Base-by-base conservation (phyloP, 352 stramenopile genomes). In the Elongisporangium senticosum region DNA sequence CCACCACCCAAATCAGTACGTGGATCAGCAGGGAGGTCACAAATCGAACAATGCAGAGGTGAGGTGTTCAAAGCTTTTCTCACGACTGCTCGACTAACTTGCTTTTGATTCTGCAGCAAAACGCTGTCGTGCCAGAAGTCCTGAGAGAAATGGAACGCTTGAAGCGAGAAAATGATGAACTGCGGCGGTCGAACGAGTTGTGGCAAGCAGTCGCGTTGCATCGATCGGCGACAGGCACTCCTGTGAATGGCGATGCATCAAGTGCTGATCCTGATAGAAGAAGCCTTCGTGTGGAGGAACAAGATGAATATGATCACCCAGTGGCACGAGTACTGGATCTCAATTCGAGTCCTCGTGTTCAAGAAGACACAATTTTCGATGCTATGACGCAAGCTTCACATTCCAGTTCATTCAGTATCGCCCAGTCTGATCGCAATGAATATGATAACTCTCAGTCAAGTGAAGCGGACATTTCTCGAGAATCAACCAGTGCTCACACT, bases 121-220 rank as follows among this genome's bases (percentile, higher is more conserved):
- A 14, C n/a, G 13, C 62, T 64, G 53, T 24, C 3, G 55, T 72
- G 4, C 62, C 63, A 10, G 78, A 79, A 4, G 55, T 90, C 2
- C 39, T 88, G 61, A 61, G 67, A 21, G 81, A 89, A 51, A 86
- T 86, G 53, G 81, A 88, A 52, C 77, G 79, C 1, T 64, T 90
- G 15, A 86, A 76, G 65, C 67, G 67, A 20, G 81, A 90, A 43
- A 90, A 90, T 59, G 75, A 87, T 52, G 61, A 63, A 19, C 67
- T 90, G 17, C 81, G 78, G 15, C 69, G 69, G 17, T 90, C 79
- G 17, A 90, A 90, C 26, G 78, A 87, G 20, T 61, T 74, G 15
- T 69, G 89, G 0, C 75, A 87, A 67, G 77, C 75, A 24, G 68
- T 65, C 64, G 64, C 62, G 33, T 43, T 51, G 10, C 37, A 19